These are phyloP conservation scores for Grosmannia penicillata DNA, from an alignment of 2,329 filamentous ascomycete genomes.

Conservation along the genomic window DNA sequence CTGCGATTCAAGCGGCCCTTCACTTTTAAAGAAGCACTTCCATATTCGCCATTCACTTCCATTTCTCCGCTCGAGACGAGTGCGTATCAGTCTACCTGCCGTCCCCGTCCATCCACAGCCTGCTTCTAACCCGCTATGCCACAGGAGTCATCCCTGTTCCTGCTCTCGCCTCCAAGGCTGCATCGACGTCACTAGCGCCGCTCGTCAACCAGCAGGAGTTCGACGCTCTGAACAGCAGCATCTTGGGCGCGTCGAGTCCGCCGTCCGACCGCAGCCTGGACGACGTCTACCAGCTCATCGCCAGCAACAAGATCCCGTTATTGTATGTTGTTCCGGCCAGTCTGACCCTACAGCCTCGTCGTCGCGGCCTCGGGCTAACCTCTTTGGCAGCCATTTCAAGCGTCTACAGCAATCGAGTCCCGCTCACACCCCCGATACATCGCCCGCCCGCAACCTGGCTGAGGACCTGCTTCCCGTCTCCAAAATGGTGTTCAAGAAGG, in stretches of 20 bases:
- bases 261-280: conserved; percentile 48
- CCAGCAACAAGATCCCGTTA: conserved; percentile 51
- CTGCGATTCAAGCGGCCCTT: conserved; percentile 28
- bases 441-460: conserved; percentile 17
- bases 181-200: conserved; percentile 33
- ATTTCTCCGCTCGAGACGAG: conserved; percentile 66
- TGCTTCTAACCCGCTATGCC: background rate
- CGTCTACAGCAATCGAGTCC: conserved; percentile 20
- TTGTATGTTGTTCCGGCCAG: conserved; percentile 32
- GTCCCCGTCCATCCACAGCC: conserved; percentile 3
- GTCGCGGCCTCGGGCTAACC: background rate
- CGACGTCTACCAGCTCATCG: conserved; percentile 58
- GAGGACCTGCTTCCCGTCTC: conserved; percentile 35
- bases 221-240: conserved; percentile 58
- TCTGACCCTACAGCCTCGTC: background rate
- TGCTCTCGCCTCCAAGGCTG: conserved; percentile 39
- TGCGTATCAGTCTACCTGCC: conserved; percentile 21
- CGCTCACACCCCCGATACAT: conserved; percentile 10
- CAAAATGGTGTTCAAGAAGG: conserved; percentile 30
- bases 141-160: conserved; percentile 53
- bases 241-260: conserved; percentile 18
- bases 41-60: conserved; percentile 70
- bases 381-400: conserved; percentile 38
- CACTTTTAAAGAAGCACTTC: conserved; percentile 59
- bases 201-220: conserved; percentile 40